Evolutionary conservation across 345 rosid genomes (phyloP), one percentile per base, ranked within the genome.

Genomic region (Moringa oleifera): DNA sequence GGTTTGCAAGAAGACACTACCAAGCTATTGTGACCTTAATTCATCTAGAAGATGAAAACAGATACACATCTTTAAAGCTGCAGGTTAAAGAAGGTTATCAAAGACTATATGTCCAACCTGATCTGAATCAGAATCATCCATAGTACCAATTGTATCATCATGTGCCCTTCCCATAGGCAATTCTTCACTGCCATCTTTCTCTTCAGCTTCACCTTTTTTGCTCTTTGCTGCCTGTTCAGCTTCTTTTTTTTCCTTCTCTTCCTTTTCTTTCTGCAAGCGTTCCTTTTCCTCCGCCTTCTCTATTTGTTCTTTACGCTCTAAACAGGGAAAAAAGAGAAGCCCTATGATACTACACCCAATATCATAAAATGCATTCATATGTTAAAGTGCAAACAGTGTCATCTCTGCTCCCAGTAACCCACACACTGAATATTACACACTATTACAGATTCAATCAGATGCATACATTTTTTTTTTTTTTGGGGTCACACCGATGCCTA

Each of bases 231-330:
- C 83, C 74, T 79, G 78, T 68, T 83, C 97, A 51, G 94, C 89
- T 69, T 85, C 91, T 73, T 78, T 83, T 63, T 69, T 78, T 66
- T 81, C 84, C 62, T 75, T 83, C 71, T 85, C 92, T 76, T 86
- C 92, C 56, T 87, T 83, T 75, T 88, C 97, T 80, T 80, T 88
- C 66, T 79, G 84, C 51, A 80, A 37, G 24, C 79, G 85, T 61
- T 80, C 90, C 75, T 79, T 85, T 79, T 91, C 91, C 79, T 95
- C 97, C 45, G 78, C 80, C 70, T 81, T 87, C 68, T 95, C 97
- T 70, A 95, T 85, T 63, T 72, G 86, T 77, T 91, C 97, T 74
- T 91, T 95, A 55, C 59, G 87, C 20, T 85, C 99, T 95, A 78
- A 36, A 74, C 54, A 25, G 58, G 22, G 63, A 20, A 51, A 51